Evolutionary conservation across 176 grass and related monocot species (phyloP), one percentile per base, ranked within the genome.

Genomic region (Pontederia paniculata): DNA sequence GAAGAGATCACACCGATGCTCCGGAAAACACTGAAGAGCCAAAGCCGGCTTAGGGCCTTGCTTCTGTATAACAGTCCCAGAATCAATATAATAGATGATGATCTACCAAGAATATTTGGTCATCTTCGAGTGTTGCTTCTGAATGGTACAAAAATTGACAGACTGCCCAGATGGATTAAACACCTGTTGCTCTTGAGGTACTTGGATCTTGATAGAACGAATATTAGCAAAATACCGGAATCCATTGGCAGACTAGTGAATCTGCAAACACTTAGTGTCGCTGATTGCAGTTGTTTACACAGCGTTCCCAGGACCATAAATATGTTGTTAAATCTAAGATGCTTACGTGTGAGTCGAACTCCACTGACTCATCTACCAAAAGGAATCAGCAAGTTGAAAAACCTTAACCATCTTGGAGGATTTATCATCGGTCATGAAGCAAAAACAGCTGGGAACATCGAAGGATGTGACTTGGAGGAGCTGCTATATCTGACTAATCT

Each of bases 111-210:
- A 76, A 84, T 66, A 48, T 49, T 83, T n/a, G 19, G 45, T 2
- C 76, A 46, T 77, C 41, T 94, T 23, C 77, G 84, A 78, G 66
- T 84, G 4, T 21, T 96, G 62, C 67, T 83, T 76, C 45, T 89
- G 53, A 84, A 69, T 46, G 80, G 76, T 12, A 89, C 74, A 18
- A 44, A 57, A 44, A 65, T 96, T 37, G 68, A 74, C 23, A 21
- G 67, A n/a, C 73, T 96, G 46, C 82, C 86, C 3, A 77, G 73
- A 60, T 89, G 77, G 15, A 73, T 89, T 50, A 71, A 73, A 1
- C 73, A 73, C 42, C 68, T 89, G 70, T 66, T 83, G 14, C 86
- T 83, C 66, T 44, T 96, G 68, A 96, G 91, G 46, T 84, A 84
- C 71, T 74, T 96, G 31, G 75, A 74, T 77, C 79, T 96, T 76